Base-by-base conservation (phyloP, 2,329 filamentous ascomycete genomes). In the Sphaerostilbella broomeana region DNA sequence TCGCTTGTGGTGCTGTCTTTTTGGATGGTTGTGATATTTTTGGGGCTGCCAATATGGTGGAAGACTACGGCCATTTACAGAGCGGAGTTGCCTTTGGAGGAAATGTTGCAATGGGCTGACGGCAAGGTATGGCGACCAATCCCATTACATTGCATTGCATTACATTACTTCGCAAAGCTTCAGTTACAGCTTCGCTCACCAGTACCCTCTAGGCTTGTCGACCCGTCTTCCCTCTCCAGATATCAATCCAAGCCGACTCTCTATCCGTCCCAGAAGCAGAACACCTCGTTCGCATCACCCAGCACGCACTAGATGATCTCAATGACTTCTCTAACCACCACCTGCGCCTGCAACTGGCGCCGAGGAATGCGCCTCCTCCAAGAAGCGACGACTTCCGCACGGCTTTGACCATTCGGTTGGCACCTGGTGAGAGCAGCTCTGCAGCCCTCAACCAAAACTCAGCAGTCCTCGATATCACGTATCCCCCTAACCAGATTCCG, bases 11-110 rank as follows among this genome's bases (percentile, higher is more conserved):
- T 98, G 46, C 60, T 85, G 46, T 90, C 90, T 7, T 97, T 95
- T 62, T 98, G 92, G 92, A 68, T 79, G 5, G 79, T 97, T 25
- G 86, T 94, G 6, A 59, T 94, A 6, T 74, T 83, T 20, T 65
- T 98, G 5, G 92, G 92, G 3, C 61, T 98, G 49, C 92, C 92
- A 42, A 82, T 94, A 75, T 98, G 92, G 92, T 94, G 87, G 80
- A 81, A 80, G 60, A 97, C 92, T 1, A 98, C 92, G 4, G 84
- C 85, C 1, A 94, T 97, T 40, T 89, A 94, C 61, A 78, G 92
- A 40, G 89, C 90, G 10, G 74, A 80, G 30, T 67, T 98, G 51
- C 92, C 92, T 5, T 62, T 95, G 50, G 75, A 84, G 56, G 75
- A 81, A 39, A 98, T 98, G 92, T 76, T 84, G 50, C 76, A 84